These are phyloP conservation scores for Tylopilus sp. DNA, from an alignment of 768 basidiomycete genomes.

Conservation along the genomic window DNA sequence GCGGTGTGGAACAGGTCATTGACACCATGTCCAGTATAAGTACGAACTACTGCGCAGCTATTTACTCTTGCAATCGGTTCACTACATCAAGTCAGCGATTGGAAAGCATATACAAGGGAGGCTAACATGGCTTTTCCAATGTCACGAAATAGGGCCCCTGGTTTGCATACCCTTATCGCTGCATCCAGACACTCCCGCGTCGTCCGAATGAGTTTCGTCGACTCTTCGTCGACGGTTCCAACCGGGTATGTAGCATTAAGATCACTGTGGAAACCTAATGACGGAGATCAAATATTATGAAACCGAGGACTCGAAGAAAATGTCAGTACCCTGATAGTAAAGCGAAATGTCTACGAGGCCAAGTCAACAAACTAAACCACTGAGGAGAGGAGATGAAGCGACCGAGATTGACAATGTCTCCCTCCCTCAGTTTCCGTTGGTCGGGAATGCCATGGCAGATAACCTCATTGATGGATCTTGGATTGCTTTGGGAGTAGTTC, in stretches of 20 bases:
- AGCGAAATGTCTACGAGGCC: conserved; percentile 63
- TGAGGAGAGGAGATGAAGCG: conserved; percentile 18
- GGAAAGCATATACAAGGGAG: conserved; percentile 10
- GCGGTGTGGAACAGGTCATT: conserved; percentile 80
- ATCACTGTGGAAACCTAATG: conserved; percentile 83
- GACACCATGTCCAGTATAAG: conserved; percentile 90
- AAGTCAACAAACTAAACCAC: conserved; percentile 17
- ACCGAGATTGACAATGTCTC: conserved; percentile 97
- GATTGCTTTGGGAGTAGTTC: conserved; percentile 1
- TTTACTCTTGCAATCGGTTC: conserved; percentile 83
- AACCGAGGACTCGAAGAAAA: conserved; percentile 8
- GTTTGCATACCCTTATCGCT: conserved; percentile 90
- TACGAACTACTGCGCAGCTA: conserved; percentile 87
- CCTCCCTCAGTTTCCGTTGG: conserved; percentile 76
- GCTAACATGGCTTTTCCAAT: conserved; percentile 82
- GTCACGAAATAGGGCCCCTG: conserved; percentile 86
- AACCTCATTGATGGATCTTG: conserved; percentile 87
- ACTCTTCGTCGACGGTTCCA: conserved; percentile 79
- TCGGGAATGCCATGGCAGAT: conserved; percentile 99
- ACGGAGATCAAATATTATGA: neutral
- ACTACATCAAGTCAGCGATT: conserved; percentile 35
- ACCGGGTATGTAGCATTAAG: conserved; percentile 93
- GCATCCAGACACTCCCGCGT: conserved; percentile 83
- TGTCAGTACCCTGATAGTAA: conserved; percentile 75
- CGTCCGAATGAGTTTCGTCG: conserved; percentile 75